phyloP scores from a whole-genome alignment of 768 basidiomycete species.

The Udeniomyces megalosporus region DNA sequence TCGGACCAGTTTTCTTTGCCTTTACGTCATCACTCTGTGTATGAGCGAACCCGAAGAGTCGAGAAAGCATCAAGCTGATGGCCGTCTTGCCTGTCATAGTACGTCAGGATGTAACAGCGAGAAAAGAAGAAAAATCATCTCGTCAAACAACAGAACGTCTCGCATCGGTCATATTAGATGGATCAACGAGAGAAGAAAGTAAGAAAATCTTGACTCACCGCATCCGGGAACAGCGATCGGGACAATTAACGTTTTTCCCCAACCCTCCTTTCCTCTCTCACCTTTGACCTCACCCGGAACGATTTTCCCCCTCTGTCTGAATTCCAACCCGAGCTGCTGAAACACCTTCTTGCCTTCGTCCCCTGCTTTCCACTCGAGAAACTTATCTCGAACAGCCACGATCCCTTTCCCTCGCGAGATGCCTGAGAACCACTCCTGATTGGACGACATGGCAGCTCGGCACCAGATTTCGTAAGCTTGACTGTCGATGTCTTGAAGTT shows the following conservation, averaged over 20 bases:
- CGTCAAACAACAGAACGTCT: neutral
- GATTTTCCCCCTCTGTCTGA: neutral
- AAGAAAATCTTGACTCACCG: conserved; percentile 40
- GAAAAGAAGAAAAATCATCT: neutral
- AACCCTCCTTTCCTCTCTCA: conserved; percentile 24
- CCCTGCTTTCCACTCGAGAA: conserved; percentile 48
- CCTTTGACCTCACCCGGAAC: conserved; percentile 16
- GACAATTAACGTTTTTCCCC: conserved; percentile 62
- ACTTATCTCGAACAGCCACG: conserved; percentile 62
- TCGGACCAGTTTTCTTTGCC: conserved; percentile 52
- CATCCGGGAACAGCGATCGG: conserved; percentile 86
- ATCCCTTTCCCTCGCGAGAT: conserved; percentile 66
- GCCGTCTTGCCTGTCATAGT: conserved; percentile 83
- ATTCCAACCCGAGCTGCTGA: conserved; percentile 14
- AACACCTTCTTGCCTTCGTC: conserved; percentile 33
- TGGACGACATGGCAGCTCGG: conserved; percentile 48
- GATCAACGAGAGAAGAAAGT: neutral
- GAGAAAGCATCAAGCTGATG: conserved; percentile 56
- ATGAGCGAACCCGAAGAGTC: conserved; percentile 75
- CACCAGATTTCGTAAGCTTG: conserved; percentile 69
- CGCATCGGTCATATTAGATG: neutral
- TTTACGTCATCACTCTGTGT: conserved; percentile 84
- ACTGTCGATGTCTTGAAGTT: conserved; percentile 63
- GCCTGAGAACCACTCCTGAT: conserved; percentile 45
- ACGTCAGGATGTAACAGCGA: neutral